phyloP scores from a whole-genome alignment of 208 protist genomes.

The Strigomonas galati region DNA sequence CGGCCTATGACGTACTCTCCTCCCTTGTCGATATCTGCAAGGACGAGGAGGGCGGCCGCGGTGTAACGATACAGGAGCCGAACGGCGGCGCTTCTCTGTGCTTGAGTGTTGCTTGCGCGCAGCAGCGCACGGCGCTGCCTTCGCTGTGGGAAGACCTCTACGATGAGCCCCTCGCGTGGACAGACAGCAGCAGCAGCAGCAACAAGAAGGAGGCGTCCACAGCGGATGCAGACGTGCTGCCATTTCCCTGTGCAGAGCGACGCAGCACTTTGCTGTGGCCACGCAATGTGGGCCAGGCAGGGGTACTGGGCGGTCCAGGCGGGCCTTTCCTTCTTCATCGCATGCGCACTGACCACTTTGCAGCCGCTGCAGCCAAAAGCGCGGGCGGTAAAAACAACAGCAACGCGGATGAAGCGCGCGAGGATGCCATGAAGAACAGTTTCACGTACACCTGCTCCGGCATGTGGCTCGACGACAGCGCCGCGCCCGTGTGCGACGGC shows the following conservation, averaged over 20 bases:
- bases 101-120: neutral
- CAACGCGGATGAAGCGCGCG: conserved; percentile 3
- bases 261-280: conserved; percentile 36
- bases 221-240: neutral
- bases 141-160: conserved; percentile 34
- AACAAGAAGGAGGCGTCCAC: no score
- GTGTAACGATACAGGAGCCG: neutral
- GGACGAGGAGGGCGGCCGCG: neutral
- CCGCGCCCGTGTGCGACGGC: conserved; percentile 14
- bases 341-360: conserved; percentile 4
- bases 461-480: conserved; percentile 26
- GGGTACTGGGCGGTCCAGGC: conserved; percentile 25
- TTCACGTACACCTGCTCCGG: conserved; percentile 27
- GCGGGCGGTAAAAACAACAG: neutral
- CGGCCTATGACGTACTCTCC: neutral
- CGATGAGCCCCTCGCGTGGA: conserved; percentile 15
- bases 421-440: neutral
- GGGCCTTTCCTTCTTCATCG: conserved; percentile 36
- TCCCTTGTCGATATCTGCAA: neutral
- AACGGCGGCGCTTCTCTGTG: neutral
- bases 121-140: conserved; percentile 7
- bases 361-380: neutral
- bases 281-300: conserved; percentile 13
- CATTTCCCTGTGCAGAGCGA: conserved; percentile 10
- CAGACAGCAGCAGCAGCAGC: neutral